Evolutionary conservation across 768 basidiomycete genomes (phyloP).

Genomic region (Trametes meyenii): DNA sequence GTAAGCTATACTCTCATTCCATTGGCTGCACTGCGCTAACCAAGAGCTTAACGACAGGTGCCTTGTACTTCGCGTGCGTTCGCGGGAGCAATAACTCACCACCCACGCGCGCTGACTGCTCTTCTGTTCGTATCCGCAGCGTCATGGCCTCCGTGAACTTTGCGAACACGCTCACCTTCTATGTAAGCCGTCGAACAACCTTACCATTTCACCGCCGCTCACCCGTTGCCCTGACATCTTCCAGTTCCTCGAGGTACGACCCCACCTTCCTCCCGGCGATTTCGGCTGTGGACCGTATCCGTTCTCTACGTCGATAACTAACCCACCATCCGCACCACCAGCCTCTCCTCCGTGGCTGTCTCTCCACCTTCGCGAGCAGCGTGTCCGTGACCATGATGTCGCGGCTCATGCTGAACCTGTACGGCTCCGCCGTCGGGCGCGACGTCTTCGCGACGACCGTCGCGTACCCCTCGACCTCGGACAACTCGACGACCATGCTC

Average conservation of each 20-base stretch:
- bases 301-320: not conserved
- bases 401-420: slow-evolving; percentile 58
- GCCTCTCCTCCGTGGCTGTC: slow-evolving; percentile 48
- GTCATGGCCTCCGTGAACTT: slow-evolving; percentile 55
- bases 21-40: not conserved
- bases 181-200: slow-evolving; percentile 30
- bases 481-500: slow-evolving; percentile 24
- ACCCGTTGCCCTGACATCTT: not conserved
- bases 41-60: slow-evolving; percentile 38
- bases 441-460: slow-evolving; percentile 2
- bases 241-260: slow-evolving; percentile 30
- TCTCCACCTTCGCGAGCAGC: slow-evolving; percentile 56
- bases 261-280: slow-evolving; percentile 31
- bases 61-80: slow-evolving; percentile 58
- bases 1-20: slow-evolving; percentile 35
- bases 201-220: not conserved
- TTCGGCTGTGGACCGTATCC: not conserved
- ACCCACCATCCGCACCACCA: slow-evolving; percentile 23
- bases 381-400: slow-evolving; percentile 56
- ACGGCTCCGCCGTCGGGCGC: slow-evolving; percentile 38
- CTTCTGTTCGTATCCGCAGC: slow-evolving; percentile 32
- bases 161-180: slow-evolving; percentile 49
- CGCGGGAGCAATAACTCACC: not conserved
- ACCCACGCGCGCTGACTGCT: slow-evolving; percentile 3
- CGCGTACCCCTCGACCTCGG: slow-evolving; percentile 14